Percentiles rank a stretch among this genome's conserved stretches.
phyloP scores from a whole-genome alignment of 139 green algal genomes.

The Trebouxia sp. region DNA sequence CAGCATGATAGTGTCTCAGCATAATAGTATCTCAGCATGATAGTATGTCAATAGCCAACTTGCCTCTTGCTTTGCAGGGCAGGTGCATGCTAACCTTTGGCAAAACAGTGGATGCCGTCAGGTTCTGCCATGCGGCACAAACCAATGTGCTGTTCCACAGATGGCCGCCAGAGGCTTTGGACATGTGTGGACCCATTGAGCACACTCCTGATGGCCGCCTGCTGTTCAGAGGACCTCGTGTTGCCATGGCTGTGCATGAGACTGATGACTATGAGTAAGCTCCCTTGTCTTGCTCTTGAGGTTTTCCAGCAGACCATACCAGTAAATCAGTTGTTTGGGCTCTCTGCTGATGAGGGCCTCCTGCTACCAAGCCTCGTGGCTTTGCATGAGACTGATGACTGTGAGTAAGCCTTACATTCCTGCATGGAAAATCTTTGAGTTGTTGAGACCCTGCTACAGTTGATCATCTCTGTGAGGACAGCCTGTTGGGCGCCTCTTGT shows the following conservation, averaged over 20 bases:
- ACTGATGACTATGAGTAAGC: constrained; percentile 49
- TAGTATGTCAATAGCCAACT: no score
- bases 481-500: constrained; percentile 62
- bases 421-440: background rate
- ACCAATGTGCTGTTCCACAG: constrained; percentile 51
- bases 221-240: constrained; percentile 66
- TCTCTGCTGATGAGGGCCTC: constrained; percentile 55
- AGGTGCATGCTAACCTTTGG: constrained; percentile 59
- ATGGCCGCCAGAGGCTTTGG: constrained; percentile 53
- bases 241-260: constrained; percentile 74
- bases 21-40: no score
- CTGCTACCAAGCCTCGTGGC: constrained; percentile 71
- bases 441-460: no score
- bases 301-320: no score
- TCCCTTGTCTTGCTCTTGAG: background rate
- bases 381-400: constrained; percentile 61
- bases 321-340: no score
- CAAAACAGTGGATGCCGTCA: constrained; percentile 63
- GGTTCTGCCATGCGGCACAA: constrained; percentile 75
- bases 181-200: constrained; percentile 54
- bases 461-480: no score
- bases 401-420: background rate
- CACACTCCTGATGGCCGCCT: constrained; percentile 62
- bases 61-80: background rate
- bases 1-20: no score